phyloP scores from a whole-genome alignment of 371 early-diverging fungal species.

The Mortierella sp. region DNA sequence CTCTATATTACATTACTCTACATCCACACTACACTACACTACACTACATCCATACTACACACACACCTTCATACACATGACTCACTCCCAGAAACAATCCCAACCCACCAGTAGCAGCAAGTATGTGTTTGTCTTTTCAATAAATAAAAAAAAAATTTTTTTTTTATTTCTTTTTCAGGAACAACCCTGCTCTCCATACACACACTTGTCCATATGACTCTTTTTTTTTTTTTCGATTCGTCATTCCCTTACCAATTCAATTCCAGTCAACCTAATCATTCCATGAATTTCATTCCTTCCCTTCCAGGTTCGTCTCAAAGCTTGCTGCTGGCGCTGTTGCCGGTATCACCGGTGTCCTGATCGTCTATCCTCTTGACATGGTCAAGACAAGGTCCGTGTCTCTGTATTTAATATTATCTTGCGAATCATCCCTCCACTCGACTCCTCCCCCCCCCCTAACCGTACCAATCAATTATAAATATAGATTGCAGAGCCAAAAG shows the following conservation, averaged over 20 bases:
- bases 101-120: slow-evolving; percentile 29
- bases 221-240: background rate
- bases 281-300: background rate
- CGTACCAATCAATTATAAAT: background rate
- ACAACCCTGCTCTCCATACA: no score
- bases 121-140: slow-evolving; percentile 11
- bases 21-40: no score
- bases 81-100: background rate
- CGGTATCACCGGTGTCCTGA: slow-evolving; percentile 71
- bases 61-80: background rate
- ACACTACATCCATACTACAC: background rate
- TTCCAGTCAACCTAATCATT: background rate
- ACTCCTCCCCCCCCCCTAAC: background rate
- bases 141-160: no score
- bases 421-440: background rate
- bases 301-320: slow-evolving; percentile 57
- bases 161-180: no score
- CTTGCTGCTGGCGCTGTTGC: slow-evolving; percentile 75
- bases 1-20: no score
- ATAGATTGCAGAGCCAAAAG: slow-evolving; percentile 61
- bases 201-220: no score
- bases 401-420: slow-evolving; percentile 3
- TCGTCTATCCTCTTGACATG: slow-evolving; percentile 75
- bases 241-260: background rate
- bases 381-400: slow-evolving; percentile 63